Conservation (phyloP, 768 basidiomycete genomes). For the Amanita polypyramis region DNA sequence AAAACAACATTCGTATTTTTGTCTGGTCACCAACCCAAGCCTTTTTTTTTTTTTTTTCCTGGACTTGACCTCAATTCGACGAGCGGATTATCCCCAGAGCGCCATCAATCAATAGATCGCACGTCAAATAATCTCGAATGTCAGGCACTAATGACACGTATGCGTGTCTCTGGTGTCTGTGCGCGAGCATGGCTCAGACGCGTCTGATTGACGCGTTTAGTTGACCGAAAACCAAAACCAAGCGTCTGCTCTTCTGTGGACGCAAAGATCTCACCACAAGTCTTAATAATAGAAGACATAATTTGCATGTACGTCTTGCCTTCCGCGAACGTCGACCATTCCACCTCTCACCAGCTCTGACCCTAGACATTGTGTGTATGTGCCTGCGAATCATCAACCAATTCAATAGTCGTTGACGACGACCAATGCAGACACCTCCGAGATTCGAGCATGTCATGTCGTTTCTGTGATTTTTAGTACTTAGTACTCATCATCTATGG, state of each 20-base stretch:
- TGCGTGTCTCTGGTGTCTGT: too few relatives aligned
- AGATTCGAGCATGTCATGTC: neutral
- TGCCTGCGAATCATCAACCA: neutral
- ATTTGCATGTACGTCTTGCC: too few relatives aligned
- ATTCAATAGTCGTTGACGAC: neutral
- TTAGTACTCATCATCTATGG: neutral
- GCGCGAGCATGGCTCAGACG: too few relatives aligned
- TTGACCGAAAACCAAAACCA: neutral
- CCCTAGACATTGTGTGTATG: neutral
- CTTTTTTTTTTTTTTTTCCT: too few relatives aligned
- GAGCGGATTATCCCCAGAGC: neutral
- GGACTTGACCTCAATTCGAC: too few relatives aligned
- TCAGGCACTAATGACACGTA: neutral
- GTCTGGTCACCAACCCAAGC: too few relatives aligned
- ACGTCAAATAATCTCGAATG: neutral
- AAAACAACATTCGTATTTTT: too few relatives aligned
- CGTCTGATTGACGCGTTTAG: too few relatives aligned
- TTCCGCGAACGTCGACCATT: neutral
- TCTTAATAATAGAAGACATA: too few relatives aligned
- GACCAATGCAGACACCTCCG: neutral
- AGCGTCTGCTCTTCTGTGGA: neutral
- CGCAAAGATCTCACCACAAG: too few relatives aligned
- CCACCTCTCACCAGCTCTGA: neutral
- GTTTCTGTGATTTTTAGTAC: neutral
- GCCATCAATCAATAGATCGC: conserved; percentile 1